phyloP scores from a whole-genome alignment of 352 stramenopile species.

The Pythium apleroticum region DNA sequence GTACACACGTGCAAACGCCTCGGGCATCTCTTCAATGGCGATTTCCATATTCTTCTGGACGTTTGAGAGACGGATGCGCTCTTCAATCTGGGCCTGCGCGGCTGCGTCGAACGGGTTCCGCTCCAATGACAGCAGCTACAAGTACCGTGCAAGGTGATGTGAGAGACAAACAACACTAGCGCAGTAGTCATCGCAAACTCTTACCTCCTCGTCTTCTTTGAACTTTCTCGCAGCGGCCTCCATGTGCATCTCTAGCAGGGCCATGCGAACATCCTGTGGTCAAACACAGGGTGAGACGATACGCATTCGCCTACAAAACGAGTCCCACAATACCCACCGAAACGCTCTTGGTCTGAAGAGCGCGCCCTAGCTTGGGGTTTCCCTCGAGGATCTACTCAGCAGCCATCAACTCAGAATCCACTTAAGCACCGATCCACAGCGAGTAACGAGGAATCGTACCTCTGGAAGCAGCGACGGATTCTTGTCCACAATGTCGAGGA shows the following conservation, averaged over 20 bases:
- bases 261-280: conserved; percentile 77
- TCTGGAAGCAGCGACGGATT: conserved; percentile 70
- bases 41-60: conserved; percentile 91
- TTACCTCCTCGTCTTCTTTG: conserved; percentile 77
- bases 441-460: conserved; percentile 27
- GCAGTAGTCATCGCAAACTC: neutral
- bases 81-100: conserved; percentile 80
- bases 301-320: neutral
- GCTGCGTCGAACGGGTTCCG: conserved; percentile 74
- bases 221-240: conserved; percentile 70
- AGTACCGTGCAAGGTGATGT: neutral
- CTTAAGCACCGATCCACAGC: neutral
- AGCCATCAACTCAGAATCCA: neutral
- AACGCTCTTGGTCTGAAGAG: conserved; percentile 66
- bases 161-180: neutral
- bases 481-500: conserved; percentile 84
- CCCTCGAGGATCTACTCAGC: conserved; percentile 49
- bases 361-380: conserved; percentile 63
- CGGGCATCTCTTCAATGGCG: conserved; percentile 86
- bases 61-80: conserved; percentile 81
- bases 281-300: neutral
- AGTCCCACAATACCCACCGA: conserved; percentile 42
- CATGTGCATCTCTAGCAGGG: conserved; percentile 85
- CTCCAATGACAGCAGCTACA: conserved; percentile 50
- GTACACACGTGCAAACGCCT: conserved; percentile 81